Evolutionary conservation across 805 yeast genomes (phyloP), one percentile per base, ranked within the genome.

Genomic region (Ogataea parapolymorpha): DNA sequence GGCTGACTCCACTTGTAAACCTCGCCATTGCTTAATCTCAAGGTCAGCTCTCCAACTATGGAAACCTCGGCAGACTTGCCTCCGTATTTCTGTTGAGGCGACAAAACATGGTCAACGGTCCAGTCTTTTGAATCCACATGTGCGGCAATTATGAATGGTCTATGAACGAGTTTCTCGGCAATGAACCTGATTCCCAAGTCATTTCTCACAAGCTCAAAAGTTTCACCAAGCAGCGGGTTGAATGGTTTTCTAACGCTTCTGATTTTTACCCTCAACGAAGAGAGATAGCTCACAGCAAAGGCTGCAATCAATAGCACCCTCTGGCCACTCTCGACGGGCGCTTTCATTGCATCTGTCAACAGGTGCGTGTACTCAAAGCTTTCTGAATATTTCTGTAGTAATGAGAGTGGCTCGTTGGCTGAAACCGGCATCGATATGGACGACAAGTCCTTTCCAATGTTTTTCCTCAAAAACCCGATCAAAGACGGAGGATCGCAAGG

Each of bases 391-490:
- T 80, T 76, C 60, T 93, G 96, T 41, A 91, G 68, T 22, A 85
- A 78, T 0, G 95, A 78, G 16, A 91, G 59, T 0, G 99, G 99
- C 62, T 93, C 99, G 65, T 93, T 93, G 40, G 89, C 76, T 1
- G 93, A 81, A 6, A 93, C 95, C 1, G 99, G 99, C 90, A 91
- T 89, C 0, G 96, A 81, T 32, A 90, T 75, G 1, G 88, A 72
- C 0, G 89, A 73, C 42, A 93, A 61, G 61, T 91, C 98, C 56
- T 90, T 91, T 15, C 97, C 97, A 9, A 91, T 93, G 52, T 88
- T 89, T 61, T 90, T 90, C 43, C 96, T 74, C 36, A 93, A 71
- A 53, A 89, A 78, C 1, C 87, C 75, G 41, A 91, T 67, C 26
- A 91, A 62, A 48, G 93, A 83, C 9, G 96, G 96, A 3, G 98